Evolutionary conservation across 192 early-diverging fungal species (phyloP).

Genomic region (Coemansia sp.): DNA sequence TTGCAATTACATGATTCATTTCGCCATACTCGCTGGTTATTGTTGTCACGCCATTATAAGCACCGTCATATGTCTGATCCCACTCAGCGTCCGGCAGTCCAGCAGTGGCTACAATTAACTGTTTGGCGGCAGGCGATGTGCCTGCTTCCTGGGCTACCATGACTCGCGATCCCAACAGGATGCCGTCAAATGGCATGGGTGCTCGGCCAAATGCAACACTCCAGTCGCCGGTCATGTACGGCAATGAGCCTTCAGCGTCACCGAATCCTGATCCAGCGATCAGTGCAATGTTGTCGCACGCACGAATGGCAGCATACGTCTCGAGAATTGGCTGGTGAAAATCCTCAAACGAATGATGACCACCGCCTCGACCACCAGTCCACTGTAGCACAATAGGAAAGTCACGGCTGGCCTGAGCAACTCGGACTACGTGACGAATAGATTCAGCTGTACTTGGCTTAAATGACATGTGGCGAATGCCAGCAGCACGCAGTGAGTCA

Average conservation of each 20-base stretch:
- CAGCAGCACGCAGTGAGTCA: slow-evolving; percentile 67
- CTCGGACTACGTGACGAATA: slow-evolving; percentile 79
- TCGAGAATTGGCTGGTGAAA: slow-evolving; percentile 72
- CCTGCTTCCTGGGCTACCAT: slow-evolving; percentile 90
- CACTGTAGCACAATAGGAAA: slow-evolving; percentile 92
- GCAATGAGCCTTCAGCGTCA: slow-evolving; percentile 78
- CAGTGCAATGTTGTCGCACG: slow-evolving; percentile 75
- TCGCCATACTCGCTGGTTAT: slow-evolving; percentile 88
- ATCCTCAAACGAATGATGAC: slow-evolving; percentile 96
- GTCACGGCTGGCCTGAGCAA: slow-evolving; percentile 76
- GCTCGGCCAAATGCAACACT: slow-evolving; percentile 70
- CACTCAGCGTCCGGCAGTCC: slow-evolving; percentile 79
- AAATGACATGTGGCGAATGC: slow-evolving; percentile 77
- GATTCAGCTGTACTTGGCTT: slow-evolving; percentile 79
- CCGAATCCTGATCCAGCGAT: slow-evolving; percentile 93
- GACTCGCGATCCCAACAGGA: slow-evolving; percentile 88
- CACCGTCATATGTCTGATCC: slow-evolving; percentile 79
- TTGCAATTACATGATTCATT: slow-evolving; percentile 90
- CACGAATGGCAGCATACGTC: slow-evolving; percentile 62
- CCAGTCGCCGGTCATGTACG: slow-evolving; percentile 96
- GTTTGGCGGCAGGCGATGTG: slow-evolving; percentile 76
- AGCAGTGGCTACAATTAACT: slow-evolving; percentile 81
- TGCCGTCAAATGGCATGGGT: slow-evolving; percentile 95
- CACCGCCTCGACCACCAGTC: slow-evolving; percentile 95
- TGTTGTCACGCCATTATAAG: slow-evolving; percentile 78